Conservation (phyloP, 306 rosid genomes). For the Vigna trinervia region DNA sequence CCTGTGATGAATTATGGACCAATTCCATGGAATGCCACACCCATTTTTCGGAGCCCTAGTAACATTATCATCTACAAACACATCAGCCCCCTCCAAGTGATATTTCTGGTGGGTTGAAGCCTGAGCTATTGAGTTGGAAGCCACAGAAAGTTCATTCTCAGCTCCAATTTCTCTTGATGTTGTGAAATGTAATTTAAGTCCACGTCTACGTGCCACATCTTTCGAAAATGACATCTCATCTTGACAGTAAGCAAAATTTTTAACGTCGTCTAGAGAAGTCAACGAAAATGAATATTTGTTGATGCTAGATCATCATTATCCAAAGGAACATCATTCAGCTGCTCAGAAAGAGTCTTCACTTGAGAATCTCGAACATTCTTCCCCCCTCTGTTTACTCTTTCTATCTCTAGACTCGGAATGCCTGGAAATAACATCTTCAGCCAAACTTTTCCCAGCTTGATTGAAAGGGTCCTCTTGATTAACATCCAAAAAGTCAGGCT, state of each 20-base stretch:
- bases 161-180: conserved; percentile 76
- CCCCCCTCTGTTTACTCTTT: conserved; percentile 67
- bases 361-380: conserved; percentile 66
- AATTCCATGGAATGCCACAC: conserved; percentile 98
- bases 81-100: conserved; percentile 69
- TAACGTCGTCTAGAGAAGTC: conserved; percentile 40
- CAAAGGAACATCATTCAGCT: conserved; percentile 67
- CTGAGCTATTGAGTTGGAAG: conserved; percentile 79
- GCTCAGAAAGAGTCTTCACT: conserved; percentile 79
- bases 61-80: conserved; percentile 64
- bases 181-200: conserved; percentile 22
- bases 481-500: conserved; percentile 62
- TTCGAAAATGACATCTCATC: no score
- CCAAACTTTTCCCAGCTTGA: conserved; percentile 56
- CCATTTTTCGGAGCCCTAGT: conserved; percentile 88
- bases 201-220: no score
- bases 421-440: conserved; percentile 65
- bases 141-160: conserved; percentile 89
- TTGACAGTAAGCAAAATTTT: no score
- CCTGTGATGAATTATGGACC: conserved; percentile 97
- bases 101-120: conserved; percentile 64
- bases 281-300: conserved; percentile 67
- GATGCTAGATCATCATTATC: conserved; percentile 86
- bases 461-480: conserved; percentile 60
- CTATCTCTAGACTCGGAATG: conserved; percentile 73